phyloP scores from a whole-genome alignment of 1,284 basidiomycete species.

The Heterobasidion occidentale region DNA sequence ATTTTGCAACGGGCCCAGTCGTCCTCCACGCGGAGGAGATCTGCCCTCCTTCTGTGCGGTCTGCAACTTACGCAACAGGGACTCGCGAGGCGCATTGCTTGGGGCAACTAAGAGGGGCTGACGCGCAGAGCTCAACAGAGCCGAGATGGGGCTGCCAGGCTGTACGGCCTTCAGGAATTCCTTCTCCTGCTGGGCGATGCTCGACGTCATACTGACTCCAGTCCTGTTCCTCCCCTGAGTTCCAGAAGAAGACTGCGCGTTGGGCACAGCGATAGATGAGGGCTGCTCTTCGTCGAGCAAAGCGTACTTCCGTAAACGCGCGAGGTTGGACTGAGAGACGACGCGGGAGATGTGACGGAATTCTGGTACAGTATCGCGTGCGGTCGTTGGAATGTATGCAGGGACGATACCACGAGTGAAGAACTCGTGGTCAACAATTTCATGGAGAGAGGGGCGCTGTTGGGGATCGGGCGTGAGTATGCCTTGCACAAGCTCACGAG shows the following conservation, averaged over 20 bases:
- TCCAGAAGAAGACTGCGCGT: constrained; percentile 7
- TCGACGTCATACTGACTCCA: constrained; percentile 33
- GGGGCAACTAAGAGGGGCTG: constrained; percentile 80
- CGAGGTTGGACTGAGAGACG: constrained; percentile 66
- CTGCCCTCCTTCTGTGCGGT: constrained; percentile 31
- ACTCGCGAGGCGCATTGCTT: constrained; percentile 30
- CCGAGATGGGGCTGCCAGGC: constrained; percentile 91
- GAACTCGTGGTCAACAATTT: constrained; percentile 84
- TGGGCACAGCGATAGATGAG: constrained; percentile 31
- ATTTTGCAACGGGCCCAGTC: constrained; percentile 33
- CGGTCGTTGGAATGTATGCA: constrained; percentile 69
- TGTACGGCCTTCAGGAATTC: constrained; percentile 95
- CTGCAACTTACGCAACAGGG: constrained; percentile 48
- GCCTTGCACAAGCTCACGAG: constrained; percentile 72
- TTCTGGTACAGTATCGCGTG: constrained; percentile 69
- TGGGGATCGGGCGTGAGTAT: constrained; percentile 83
- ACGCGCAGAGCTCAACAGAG: constrained; percentile 81
- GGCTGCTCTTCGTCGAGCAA: constrained; percentile 56
- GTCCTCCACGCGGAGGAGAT: constrained; percentile 31
- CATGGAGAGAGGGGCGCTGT: constrained; percentile 75
- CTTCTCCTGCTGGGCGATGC: constrained; percentile 82
- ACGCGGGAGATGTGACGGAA: constrained; percentile 60
- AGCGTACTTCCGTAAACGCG: constrained; percentile 50
- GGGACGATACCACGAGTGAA: constrained; percentile 83
- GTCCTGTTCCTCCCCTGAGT: not conserved